Evolutionary conservation across 2,329 filamentous ascomycete species (phyloP), one percentile per base, ranked within the genome.

Genomic region (Amylocarpus encephaloides): DNA sequence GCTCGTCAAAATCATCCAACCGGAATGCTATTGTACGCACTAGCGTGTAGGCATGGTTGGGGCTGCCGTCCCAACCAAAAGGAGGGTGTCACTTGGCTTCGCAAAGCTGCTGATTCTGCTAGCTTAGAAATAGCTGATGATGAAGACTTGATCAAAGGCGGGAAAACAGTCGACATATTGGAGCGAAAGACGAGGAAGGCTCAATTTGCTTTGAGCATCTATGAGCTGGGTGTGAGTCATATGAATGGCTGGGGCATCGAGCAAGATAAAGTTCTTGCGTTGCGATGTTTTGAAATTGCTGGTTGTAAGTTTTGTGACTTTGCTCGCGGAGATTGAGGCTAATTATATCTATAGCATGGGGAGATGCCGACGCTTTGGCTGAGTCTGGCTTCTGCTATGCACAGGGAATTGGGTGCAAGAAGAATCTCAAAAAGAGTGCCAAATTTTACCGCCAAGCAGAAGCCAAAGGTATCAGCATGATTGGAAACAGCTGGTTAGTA

Each of bases 171-270:
- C 0, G 81, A 89, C 66, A 67, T 82, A 6, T 63, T 80, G 26
- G 88, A 92, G 66, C 80, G 81, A 59, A 93, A 91, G 68, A 85
- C 88, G 5, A 84, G 90, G 55, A 89, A 90, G 63, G 91, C 91
- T 10, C 92, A 97, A 63, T 95, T 97, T 67, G 93, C 92, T 0
- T 76, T 97, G 40, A 93, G 90, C 62, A 91, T 97, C 48, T 98
- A 98, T 62, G 93, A 98, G 70, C 76, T 98, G 19, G 93, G 93
- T 3, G 90, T 96, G 22, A 95, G 89, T 65, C 92, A 97, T 66
- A 90, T 96, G 82, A 96, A 98, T 62, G 93, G 93, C 5, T 98
- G 93, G 93, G 93, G 93, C 13, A 94, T 95, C 35, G 83, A 92
- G 60, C 90, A 95, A 68, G 93, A 98, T 66, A 95, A 93, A 67